These are phyloP conservation scores for Alternaria brassicicola DNA, from an alignment of 2,329 filamentous ascomycete genomes.

Conservation along the genomic window DNA sequence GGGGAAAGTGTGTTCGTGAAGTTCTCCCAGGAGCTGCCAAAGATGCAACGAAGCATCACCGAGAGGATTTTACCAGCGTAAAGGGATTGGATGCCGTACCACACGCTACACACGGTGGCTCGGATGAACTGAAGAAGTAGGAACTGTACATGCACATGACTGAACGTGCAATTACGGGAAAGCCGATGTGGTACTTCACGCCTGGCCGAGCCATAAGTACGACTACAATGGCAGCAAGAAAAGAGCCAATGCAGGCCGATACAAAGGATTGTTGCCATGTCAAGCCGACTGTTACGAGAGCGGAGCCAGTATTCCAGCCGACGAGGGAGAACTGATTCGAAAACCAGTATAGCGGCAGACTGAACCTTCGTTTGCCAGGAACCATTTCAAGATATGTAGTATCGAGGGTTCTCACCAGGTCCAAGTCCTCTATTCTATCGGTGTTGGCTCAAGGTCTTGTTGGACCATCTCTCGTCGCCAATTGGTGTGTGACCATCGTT, in stretches of 20 bases:
- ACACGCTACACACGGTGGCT: conserved; percentile 48
- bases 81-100: conserved; percentile 44
- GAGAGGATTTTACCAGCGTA: conserved; percentile 41
- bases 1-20: conserved; percentile 36
- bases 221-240: conserved; percentile 31
- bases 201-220: conserved; percentile 32
- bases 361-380: conserved; percentile 15
- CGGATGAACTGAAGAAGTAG: conserved; percentile 50
- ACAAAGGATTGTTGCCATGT: conserved; percentile 35
- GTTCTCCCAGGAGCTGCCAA: conserved; percentile 47
- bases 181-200: conserved; percentile 33
- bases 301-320: conserved; percentile 28
- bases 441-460: conserved; percentile 35
- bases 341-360: conserved; percentile 32
- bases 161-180: conserved; percentile 23
- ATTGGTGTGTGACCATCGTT: conserved; percentile 20
- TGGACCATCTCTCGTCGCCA: conserved; percentile 30
- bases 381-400: not conserved
- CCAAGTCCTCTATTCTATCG: conserved; percentile 31
- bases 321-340: conserved; percentile 29
- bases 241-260: conserved; percentile 28
- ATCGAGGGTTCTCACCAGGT: conserved; percentile 22
- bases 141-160: conserved; percentile 47
- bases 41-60: conserved; percentile 49
- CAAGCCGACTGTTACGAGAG: conserved; percentile 26